Evolutionary conservation across 768 basidiomycete species (phyloP), one percentile per base, ranked within the genome.

Genomic region (Psilocybe subaeruginosa): DNA sequence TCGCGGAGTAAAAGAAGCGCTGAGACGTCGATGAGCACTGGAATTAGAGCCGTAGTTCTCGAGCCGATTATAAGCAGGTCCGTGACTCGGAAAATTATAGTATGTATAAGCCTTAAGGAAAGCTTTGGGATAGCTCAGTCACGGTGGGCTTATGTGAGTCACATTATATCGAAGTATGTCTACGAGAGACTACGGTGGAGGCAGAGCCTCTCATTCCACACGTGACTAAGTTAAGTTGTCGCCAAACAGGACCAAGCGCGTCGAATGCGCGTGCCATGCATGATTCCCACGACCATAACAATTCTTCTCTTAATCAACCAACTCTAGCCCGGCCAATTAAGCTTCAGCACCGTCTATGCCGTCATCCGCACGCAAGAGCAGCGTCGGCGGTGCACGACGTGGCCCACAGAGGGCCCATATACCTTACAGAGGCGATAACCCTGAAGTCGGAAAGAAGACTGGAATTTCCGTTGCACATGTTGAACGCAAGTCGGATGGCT

Each of bases 371-470:
- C 76, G 82, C 56, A 81, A 82, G 64, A 83, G 81, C 70, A 82
- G 79, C 62, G 50, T 80, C 14, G 78, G 80, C 31, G 72, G 67
- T 27, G 70, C 74, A 14, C 81, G 89, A 43, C 82, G 88, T 23
- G 85, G 84, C 1, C 81, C 81, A 1, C 86, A 84, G 66, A 86
- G 87, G 67, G 80, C 84, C 4, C 90, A 93, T 66, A 82, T 91
- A 12, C 92, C 92, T 1, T 93, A 89, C 68, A 85, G 89, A 52
- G 91, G 89, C 2, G 89, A 92, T 64, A 89, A 92, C 66, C 84
- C 86, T 9, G 84, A 84, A 53, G 89, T 88, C 58, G 92, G 92
- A 16, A 92, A 91, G 82, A 90, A 86, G 71, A 93, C 92, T 0
- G 92, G 92, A 4, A 81, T 92, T 56, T 79, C 84, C 0, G 86